phyloP scores from a whole-genome alignment of 139 green algal species.

The Protoeuglena noctilucae region DNA sequence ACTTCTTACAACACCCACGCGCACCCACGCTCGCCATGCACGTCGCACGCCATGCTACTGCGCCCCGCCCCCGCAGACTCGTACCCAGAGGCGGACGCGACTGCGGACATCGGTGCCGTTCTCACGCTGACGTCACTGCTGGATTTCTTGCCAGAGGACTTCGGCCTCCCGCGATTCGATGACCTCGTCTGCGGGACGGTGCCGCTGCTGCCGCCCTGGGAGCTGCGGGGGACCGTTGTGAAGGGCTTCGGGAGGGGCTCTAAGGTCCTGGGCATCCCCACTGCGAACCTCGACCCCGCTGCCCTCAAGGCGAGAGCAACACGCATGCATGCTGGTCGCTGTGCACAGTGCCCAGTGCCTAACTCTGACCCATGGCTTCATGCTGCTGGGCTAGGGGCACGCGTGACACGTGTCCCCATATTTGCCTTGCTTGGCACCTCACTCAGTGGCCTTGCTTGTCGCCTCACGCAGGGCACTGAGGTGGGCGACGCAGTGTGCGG shows the following conservation, averaged over 20 bases:
- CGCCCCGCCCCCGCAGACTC: too few relatives aligned
- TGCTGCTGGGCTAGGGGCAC: conserved; percentile 30
- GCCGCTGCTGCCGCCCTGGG: conserved; percentile 35
- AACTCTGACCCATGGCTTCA: neutral
- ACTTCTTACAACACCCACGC: too few relatives aligned
- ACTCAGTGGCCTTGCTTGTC: too few relatives aligned
- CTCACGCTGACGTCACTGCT: conserved; percentile 55
- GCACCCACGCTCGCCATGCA: too few relatives aligned
- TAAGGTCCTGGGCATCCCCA: conserved; percentile 79
- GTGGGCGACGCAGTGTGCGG: conserved; percentile 61
- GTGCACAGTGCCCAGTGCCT: neutral
- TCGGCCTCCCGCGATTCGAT: conserved; percentile 51
- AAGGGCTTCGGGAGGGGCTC: conserved; percentile 78
- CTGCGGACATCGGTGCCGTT: conserved; percentile 2
- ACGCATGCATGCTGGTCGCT: conserved; percentile 1
- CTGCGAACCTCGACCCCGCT: conserved; percentile 62
- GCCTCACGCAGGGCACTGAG: neutral
- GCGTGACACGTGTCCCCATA: conserved; percentile 8
- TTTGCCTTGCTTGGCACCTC: too few relatives aligned
- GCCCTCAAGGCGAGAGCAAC: conserved; percentile 21
- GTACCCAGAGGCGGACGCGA: conserved; percentile 13
- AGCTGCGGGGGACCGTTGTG: conserved; percentile 62
- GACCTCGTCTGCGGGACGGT: conserved; percentile 25
- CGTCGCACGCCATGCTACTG: too few relatives aligned
- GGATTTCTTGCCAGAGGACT: conserved; percentile 42